Evolutionary conservation across 2,329 filamentous ascomycete genomes (phyloP).

Genomic region (Teratosphaeria destructans): DNA sequence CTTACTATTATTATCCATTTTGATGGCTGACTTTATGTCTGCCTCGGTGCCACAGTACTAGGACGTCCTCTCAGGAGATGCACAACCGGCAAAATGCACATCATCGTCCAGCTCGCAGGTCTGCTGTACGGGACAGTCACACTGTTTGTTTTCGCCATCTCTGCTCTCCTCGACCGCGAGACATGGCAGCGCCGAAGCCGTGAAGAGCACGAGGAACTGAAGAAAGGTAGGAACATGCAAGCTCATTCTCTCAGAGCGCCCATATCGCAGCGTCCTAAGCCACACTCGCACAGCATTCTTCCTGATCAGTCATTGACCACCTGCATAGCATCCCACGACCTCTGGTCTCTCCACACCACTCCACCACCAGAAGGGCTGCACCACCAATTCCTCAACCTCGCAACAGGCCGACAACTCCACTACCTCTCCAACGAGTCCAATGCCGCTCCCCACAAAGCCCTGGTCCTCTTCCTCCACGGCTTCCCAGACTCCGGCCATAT

Average conservation of each 20-base stretch:
- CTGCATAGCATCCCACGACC: constrained; percentile 37
- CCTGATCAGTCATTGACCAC: background rate
- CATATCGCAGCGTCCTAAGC: background rate
- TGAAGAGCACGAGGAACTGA: background rate
- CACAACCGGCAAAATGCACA: background rate
- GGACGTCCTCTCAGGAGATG: background rate
- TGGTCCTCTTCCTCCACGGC: constrained; percentile 44
- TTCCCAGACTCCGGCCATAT: constrained; percentile 50
- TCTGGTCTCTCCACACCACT: constrained; percentile 36
- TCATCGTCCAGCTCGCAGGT: background rate
- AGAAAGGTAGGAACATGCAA: background rate
- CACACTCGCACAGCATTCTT: background rate
- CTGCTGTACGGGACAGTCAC: background rate
- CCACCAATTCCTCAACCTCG: constrained; percentile 43
- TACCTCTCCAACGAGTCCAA: constrained; percentile 30
- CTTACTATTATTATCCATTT: too few relatives aligned
- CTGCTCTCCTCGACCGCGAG: background rate
- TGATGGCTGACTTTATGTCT: too few relatives aligned
- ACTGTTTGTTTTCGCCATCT: background rate
- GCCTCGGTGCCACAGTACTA: too few relatives aligned
- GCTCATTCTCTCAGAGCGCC: background rate
- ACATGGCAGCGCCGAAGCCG: background rate
- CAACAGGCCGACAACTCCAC: constrained; percentile 43
- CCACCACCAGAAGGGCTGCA: constrained; percentile 25
- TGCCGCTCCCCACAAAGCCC: background rate